These are phyloP conservation scores for Afroboletus lepidellus DNA, from an alignment of 1,284 basidiomycete genomes.

Conservation along the genomic window DNA sequence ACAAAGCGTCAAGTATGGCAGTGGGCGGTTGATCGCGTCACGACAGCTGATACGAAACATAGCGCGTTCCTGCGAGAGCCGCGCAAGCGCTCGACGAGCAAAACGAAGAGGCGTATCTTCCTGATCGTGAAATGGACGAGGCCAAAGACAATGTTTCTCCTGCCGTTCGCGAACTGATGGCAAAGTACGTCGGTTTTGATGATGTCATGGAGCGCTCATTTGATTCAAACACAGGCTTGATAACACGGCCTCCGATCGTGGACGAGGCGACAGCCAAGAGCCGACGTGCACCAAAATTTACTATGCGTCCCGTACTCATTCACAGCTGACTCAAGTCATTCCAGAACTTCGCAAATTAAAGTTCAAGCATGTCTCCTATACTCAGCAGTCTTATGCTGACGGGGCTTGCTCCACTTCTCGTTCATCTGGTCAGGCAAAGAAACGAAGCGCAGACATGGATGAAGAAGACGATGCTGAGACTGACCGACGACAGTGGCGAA, in stretches of 20 bases:
- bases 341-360: conserved; percentile 80
- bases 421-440: conserved; percentile 12
- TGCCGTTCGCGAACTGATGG: conserved; percentile 79
- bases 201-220: neutral
- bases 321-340: conserved; percentile 89
- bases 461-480: conserved; percentile 29
- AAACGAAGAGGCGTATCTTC: conserved; percentile 63
- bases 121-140: conserved; percentile 44
- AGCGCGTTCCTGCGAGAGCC: conserved; percentile 22
- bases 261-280: conserved; percentile 39
- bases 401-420: conserved; percentile 7
- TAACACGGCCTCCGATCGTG: conserved; percentile 4
- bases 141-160: conserved; percentile 68
- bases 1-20: conserved; percentile 57
- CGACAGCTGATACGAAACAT: conserved; percentile 12
- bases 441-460: conserved; percentile 22
- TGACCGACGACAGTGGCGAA: conserved; percentile 43
- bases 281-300: conserved; percentile 80
- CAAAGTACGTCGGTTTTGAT: conserved; percentile 49
- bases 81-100: conserved; percentile 19
- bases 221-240: conserved; percentile 16
- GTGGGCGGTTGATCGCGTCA: neutral
- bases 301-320: conserved; percentile 94
- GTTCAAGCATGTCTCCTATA: conserved; percentile 31
- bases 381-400: conserved; percentile 8